A percentile compares a stretch with the other conserved stretches of the same genome.
Evolutionary conservation across 306 rosid species (phyloP).

Genomic region (Hippophae tibetana): DNA sequence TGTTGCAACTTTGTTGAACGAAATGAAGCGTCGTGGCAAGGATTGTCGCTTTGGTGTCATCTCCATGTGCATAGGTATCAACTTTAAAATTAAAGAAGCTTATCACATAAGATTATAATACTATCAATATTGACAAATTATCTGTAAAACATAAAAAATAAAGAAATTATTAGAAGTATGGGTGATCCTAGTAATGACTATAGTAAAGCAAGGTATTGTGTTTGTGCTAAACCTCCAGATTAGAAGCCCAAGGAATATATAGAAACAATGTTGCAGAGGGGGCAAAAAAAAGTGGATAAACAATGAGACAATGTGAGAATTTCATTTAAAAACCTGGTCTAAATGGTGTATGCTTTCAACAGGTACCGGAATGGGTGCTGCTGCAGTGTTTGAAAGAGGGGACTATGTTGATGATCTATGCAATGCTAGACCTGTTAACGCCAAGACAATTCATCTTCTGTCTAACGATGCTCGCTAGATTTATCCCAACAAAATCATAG

Average conservation of each 20-base stretch:
- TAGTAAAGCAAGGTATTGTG: too few relatives aligned
- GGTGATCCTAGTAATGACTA: too few relatives aligned
- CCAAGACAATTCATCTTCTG: background rate
- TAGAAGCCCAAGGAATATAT: too few relatives aligned
- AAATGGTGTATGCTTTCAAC: constrained; percentile 11
- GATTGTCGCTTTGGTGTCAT: constrained; percentile 70
- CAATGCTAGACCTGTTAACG: constrained; percentile 19
- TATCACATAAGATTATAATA: too few relatives aligned
- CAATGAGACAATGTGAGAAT: background rate
- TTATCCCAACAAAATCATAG: too few relatives aligned
- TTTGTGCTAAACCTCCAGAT: too few relatives aligned
- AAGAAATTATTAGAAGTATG: too few relatives aligned
- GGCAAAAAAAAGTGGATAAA: too few relatives aligned
- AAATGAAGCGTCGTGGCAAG: constrained; percentile 80
- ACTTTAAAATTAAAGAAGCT: background rate
- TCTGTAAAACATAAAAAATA: too few relatives aligned
- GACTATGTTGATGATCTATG: constrained; percentile 35
- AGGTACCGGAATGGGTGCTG: constrained; percentile 96
- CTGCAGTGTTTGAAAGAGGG: constrained; percentile 84
- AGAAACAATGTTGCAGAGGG: too few relatives aligned
- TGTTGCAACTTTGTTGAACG: constrained; percentile 71
- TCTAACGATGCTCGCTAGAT: constrained; percentile 3
- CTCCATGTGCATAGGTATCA: constrained; percentile 88
- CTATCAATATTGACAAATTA: too few relatives aligned
- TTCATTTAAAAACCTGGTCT: background rate